A percentile compares a stretch with the other conserved stretches of the same genome.
These are phyloP conservation scores for Fonsecaea monophora DNA, from an alignment of 2,329 filamentous ascomycete species.

Conservation along the genomic window DNA sequence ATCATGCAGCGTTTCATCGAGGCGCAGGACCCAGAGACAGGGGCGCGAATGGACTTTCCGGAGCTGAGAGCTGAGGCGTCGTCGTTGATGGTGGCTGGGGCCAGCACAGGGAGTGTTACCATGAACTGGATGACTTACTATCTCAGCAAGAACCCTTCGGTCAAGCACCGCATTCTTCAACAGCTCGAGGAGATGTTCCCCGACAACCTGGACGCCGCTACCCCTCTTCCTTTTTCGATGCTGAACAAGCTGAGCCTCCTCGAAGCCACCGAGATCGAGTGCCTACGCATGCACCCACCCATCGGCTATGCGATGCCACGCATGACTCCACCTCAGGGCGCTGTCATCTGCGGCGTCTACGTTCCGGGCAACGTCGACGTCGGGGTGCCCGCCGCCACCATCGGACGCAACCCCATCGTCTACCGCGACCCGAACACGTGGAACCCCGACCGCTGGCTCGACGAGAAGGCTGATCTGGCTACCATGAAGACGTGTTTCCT, in stretches of 20 bases:
- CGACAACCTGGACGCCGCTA: slow-evolving; percentile 23
- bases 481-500: slow-evolving; percentile 32
- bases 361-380: slow-evolving; percentile 41
- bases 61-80: slow-evolving; percentile 33
- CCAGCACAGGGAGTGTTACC: slow-evolving; percentile 32
- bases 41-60: slow-evolving; percentile 31
- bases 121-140: slow-evolving; percentile 36
- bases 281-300: slow-evolving; percentile 31
- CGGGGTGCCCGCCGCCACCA: slow-evolving; percentile 32
- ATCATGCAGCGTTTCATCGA: slow-evolving; percentile 36
- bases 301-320: slow-evolving; percentile 44
- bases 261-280: slow-evolving; percentile 31
- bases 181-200: slow-evolving; percentile 33
- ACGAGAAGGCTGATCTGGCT: slow-evolving; percentile 27
- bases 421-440: slow-evolving; percentile 33
- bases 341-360: slow-evolving; percentile 40
- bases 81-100: slow-evolving; percentile 33
- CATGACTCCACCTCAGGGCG: slow-evolving; percentile 42
- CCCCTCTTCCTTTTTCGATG: slow-evolving; percentile 25
- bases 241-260: slow-evolving; percentile 29
- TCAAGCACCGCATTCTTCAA: slow-evolving; percentile 23
- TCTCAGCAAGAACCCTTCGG: slow-evolving; percentile 30
- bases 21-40: slow-evolving; percentile 31
- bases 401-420: slow-evolving; percentile 28
- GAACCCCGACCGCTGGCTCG: slow-evolving; percentile 36